phyloP scores from a whole-genome alignment of 2,329 filamentous ascomycete species.

The Nemania sp. region DNA sequence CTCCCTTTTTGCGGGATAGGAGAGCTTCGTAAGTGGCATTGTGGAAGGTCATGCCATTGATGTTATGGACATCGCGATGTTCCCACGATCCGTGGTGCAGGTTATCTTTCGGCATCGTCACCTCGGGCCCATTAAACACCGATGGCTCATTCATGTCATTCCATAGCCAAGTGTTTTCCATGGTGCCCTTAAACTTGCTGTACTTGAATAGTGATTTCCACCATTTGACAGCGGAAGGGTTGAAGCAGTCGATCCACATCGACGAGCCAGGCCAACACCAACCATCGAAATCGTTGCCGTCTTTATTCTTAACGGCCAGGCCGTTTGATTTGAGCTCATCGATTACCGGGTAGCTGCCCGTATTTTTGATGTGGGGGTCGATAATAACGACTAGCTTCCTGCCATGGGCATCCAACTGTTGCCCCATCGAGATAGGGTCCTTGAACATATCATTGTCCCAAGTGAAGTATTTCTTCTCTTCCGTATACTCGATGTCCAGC shows the following conservation, averaged over 20 bases:
- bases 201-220: slow-evolving; percentile 90
- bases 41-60: slow-evolving; percentile 93
- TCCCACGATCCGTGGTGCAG: slow-evolving; percentile 91
- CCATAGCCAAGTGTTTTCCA: slow-evolving; percentile 91
- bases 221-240: slow-evolving; percentile 87
- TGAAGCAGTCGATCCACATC: slow-evolving; percentile 95
- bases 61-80: slow-evolving; percentile 93
- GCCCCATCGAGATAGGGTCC: slow-evolving; percentile 82
- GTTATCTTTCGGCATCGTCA: slow-evolving; percentile 99
- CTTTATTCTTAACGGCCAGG: slow-evolving; percentile 86
- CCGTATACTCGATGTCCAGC: slow-evolving; percentile 97
- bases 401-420: slow-evolving; percentile 82
- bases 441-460: slow-evolving; percentile 90
- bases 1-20: slow-evolving; percentile 81
- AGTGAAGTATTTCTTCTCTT: slow-evolving; percentile 97
- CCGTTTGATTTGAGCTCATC: slow-evolving; percentile 83
- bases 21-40: slow-evolving; percentile 91
- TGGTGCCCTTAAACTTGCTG: slow-evolving; percentile 81
- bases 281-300: slow-evolving; percentile 85
- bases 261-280: slow-evolving; percentile 99
- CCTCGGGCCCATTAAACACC: slow-evolving; percentile 97
- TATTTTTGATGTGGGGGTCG: slow-evolving; percentile 97
- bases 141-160: slow-evolving; percentile 99
- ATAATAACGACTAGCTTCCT: slow-evolving; percentile 94
- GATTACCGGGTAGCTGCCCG: slow-evolving; percentile 73